These are phyloP conservation scores for Hericium coralloides DNA, from an alignment of 768 basidiomycete species.

Conservation along the genomic window DNA sequence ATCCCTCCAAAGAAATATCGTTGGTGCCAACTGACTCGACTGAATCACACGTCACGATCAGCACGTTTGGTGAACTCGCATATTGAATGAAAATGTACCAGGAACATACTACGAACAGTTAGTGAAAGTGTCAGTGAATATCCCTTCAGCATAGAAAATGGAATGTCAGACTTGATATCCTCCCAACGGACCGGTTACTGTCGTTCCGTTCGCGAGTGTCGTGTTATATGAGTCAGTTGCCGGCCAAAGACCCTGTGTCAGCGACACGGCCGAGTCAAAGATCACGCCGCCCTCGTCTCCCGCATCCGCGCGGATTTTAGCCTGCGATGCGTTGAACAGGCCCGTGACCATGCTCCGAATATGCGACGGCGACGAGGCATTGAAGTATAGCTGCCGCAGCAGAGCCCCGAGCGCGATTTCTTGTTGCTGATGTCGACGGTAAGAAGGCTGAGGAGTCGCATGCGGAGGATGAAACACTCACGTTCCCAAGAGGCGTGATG, in stretches of 20 bases:
- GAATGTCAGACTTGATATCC: slow-evolving; percentile 47
- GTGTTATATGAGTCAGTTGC: slow-evolving; percentile 34
- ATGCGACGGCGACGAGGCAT: slow-evolving; percentile 41
- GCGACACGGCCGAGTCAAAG: slow-evolving; percentile 53
- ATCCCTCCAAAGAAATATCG: slow-evolving; percentile 60
- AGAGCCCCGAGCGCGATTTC: slow-evolving; percentile 47
- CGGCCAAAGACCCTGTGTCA: slow-evolving; percentile 66
- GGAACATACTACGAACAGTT: slow-evolving; percentile 27
- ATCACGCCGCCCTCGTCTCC: slow-evolving; percentile 65
- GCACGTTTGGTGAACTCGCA: neutral
- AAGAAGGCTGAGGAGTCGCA: neutral
- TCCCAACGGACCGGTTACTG: slow-evolving; percentile 44
- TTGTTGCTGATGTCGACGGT: slow-evolving; percentile 24
- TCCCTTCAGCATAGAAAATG: neutral
- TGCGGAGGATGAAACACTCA: slow-evolving; percentile 17
- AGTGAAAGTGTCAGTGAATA: neutral
- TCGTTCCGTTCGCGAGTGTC: slow-evolving; percentile 59
- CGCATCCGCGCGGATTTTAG: slow-evolving; percentile 52
- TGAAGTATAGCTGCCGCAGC: slow-evolving; percentile 45
- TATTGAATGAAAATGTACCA: slow-evolving; percentile 20
- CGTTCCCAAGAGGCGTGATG: slow-evolving; percentile 65
- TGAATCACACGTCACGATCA: slow-evolving; percentile 14
- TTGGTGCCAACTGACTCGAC: slow-evolving; percentile 56
- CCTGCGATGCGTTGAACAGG: slow-evolving; percentile 29
- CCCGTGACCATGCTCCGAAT: slow-evolving; percentile 32